Evolutionary conservation across 345 rosid species (phyloP), one percentile per base, ranked within the genome.

Genomic region (Salix exigua): DNA sequence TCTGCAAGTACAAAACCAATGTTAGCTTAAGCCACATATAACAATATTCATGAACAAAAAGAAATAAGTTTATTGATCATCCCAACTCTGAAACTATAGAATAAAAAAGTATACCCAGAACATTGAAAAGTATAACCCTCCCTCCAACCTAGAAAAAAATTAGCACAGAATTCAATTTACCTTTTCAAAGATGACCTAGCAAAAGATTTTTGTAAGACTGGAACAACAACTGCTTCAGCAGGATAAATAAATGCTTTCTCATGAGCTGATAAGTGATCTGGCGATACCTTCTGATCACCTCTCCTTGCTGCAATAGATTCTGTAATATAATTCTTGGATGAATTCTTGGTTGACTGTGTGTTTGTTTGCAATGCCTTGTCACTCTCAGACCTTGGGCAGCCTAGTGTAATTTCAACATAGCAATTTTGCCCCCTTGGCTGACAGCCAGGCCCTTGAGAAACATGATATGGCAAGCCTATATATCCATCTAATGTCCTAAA

Each of bases 111-210:
- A 61, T 26, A 50, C 66, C 63, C 48, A 23, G 16, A 58, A 71
- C 35, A 19, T 30, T 31, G 26, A 64, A 64, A 21, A 70, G 23
- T 35, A 67, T 48, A 72, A 48, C 13, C 70, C 72, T 38, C 55
- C 19, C 26, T 25, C 51, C 51, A 9, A 60, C 76, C 55, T 60
- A 46, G 66, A 77, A 42, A 28, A 44, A n/a, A 64, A 73, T 66
- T 37, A 64, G 50, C 68, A 68, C 26, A 68, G 48, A 80, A 35
- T 75, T 6, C 79, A 73, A 66, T 69, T 73, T 82, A 96, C 98
- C 99, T 92, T 90, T 90, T 91, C 81, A 94, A 79, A 71, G 97
- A 94, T 84, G 94, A 88, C 79, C 91, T 88, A 68, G 99, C 91
- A 81, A 85, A 86, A 72, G 98, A 87, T 74, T 97, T 83, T 73